Evolutionary conservation across 495 filamentous ascomycete genomes (phyloP).

Genomic region (Astrocystis sublimbata): DNA sequence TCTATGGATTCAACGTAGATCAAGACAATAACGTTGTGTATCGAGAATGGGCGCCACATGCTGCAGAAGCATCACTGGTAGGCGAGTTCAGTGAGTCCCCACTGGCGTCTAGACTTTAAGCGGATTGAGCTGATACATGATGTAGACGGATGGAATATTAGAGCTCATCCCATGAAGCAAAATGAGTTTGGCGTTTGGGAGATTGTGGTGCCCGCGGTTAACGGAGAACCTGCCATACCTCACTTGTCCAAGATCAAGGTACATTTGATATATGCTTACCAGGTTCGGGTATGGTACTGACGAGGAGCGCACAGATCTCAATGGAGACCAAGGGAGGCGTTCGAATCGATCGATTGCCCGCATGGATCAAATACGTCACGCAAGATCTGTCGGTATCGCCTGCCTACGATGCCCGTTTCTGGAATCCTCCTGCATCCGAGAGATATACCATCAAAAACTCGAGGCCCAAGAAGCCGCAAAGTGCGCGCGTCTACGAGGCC

Average conservation of each 20-base stretch:
- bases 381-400: slow-evolving; percentile 88
- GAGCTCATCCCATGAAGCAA: slow-evolving; percentile 81
- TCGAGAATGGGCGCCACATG: slow-evolving; percentile 96
- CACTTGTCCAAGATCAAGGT: slow-evolving; percentile 97
- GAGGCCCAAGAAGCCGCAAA: slow-evolving; percentile 80
- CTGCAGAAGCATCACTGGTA: slow-evolving; percentile 78
- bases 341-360: slow-evolving; percentile 83
- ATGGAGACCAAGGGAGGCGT: slow-evolving; percentile 77
- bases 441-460: slow-evolving; percentile 80
- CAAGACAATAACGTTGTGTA: slow-evolving; percentile 84
- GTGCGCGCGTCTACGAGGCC: slow-evolving; percentile 91
- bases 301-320: slow-evolving; percentile 63
- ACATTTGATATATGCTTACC: slow-evolving; percentile 15
- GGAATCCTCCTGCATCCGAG: slow-evolving; percentile 81
- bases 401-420: slow-evolving; percentile 92
- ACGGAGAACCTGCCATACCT: slow-evolving; percentile 76
- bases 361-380: slow-evolving; percentile 96
- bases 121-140: slow-evolving; percentile 7
- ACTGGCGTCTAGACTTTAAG: background rate
- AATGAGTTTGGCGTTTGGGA: slow-evolving; percentile 87
- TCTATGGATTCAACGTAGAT: slow-evolving; percentile 76
- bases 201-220: slow-evolving; percentile 68
- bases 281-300: slow-evolving; percentile 18
- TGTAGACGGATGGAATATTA: slow-evolving; percentile 82
- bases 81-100: slow-evolving; percentile 81